Evolutionary conservation across 352 stramenopile species (phyloP), one percentile per base, ranked within the genome.

Genomic region (Globisporangium abappressorium): DNA sequence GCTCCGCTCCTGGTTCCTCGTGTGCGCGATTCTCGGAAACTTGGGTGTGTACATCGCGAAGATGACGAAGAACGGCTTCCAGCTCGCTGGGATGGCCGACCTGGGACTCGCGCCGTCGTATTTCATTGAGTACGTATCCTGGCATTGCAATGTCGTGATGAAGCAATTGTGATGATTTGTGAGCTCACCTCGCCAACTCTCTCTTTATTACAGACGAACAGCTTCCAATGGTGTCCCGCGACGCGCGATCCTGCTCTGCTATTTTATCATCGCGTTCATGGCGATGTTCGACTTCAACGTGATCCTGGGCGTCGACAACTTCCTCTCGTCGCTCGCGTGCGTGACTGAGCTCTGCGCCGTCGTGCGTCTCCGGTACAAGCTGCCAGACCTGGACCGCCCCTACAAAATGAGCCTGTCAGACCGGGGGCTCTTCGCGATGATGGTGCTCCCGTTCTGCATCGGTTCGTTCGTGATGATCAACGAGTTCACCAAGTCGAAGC

Each of bases 301-400:
- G 43, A 95, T 94, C 58, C 73, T 93, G 62, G 84, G 81, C 24
- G 79, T 95, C n/a, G 84, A 92, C 67, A 95, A 95, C 69, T 91
- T 95, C 49, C 66, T 93, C 12, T 92, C 82, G 9, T 81, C 77
- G n/a, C 69, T 93, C 24, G 79, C 87, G 57, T 88, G 79, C 0
- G 67, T 95, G 18, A 75, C 90, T 4, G 87, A 95, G 62, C 88
- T 94, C 69, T 82, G 84, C 62, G 84, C 85, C 4, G 87, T 84
- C 30, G 81, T 92, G 49, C 77, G 80, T 28, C 85, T 95, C 73
- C 87, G 87, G 36, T 92, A 90, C 66, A 85, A 80, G 47, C 78
- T 92, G 64, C 82, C 84, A 1, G 75, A 91, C 36, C 81, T 93
- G 55, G 81, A 88, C 34, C 82, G 87, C 41, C 85, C 86, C 46